phyloP scores from a whole-genome alignment of 2,329 filamentous ascomycete species.

The Camillea tinctor region DNA sequence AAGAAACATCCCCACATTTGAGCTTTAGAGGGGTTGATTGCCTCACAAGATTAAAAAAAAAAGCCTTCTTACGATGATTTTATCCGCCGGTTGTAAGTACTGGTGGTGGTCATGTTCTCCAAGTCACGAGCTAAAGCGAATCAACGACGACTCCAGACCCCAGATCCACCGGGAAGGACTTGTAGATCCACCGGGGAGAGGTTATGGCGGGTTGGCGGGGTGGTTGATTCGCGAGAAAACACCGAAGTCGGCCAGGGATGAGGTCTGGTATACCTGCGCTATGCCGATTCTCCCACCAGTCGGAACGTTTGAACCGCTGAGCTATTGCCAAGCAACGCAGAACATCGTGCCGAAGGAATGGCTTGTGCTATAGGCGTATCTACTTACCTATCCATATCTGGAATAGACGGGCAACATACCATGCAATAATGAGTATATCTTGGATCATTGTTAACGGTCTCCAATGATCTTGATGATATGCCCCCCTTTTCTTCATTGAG shows the following conservation, averaged over 20 bases:
- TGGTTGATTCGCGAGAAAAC: neutral
- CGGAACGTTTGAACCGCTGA: neutral
- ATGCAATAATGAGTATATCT: no score
- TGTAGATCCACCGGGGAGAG: neutral
- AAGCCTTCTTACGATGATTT: neutral
- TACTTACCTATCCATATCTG: no score
- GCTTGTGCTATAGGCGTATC: neutral
- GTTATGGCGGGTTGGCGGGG: neutral
- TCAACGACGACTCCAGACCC: neutral
- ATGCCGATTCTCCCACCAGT: neutral
- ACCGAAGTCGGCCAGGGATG: neutral
- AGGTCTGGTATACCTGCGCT: neutral
- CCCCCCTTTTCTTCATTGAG: no score
- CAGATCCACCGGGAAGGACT: neutral
- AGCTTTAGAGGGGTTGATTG: no score
- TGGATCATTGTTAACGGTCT: no score
- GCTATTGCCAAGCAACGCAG: neutral
- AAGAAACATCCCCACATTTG: neutral
- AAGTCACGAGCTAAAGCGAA: neutral
- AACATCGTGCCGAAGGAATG: conserved; percentile 15
- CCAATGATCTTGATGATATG: no score
- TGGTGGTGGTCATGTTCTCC: neutral
- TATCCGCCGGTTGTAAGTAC: neutral
- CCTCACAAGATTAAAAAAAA: no score
- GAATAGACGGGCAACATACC: no score